Percentiles rank a stretch among this genome's conserved stretches.
These are phyloP conservation scores for Shiraia bambusicola DNA, from an alignment of 2,329 filamentous ascomycete species.

Conservation along the genomic window DNA sequence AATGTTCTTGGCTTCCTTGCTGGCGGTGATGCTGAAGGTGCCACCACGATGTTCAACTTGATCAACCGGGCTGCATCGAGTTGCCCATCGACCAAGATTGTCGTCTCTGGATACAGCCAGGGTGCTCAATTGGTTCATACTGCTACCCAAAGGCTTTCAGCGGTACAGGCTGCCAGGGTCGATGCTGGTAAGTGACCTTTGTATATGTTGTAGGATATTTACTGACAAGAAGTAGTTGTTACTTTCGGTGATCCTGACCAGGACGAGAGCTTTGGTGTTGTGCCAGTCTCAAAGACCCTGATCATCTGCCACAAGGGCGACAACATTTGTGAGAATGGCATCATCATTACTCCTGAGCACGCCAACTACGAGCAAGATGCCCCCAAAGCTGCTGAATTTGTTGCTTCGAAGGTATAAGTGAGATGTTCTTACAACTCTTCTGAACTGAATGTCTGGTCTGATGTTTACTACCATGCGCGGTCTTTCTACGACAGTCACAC, in stretches of 20 bases:
- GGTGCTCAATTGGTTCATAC: constrained; percentile 50
- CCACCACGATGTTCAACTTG: constrained; percentile 44
- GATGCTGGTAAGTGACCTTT: constrained; percentile 18
- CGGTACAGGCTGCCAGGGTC: constrained; percentile 23
- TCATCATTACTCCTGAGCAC: constrained; percentile 27
- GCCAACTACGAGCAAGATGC: constrained; percentile 30
- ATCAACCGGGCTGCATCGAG: constrained; percentile 24
- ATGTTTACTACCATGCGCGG: too few species aligned
- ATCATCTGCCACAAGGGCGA: constrained; percentile 42
- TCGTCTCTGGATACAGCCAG: constrained; percentile 39
- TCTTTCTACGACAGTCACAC: too few species aligned
- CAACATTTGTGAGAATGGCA: constrained; percentile 36
- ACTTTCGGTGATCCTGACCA: constrained; percentile 43
- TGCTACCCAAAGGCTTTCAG: constrained; percentile 38
- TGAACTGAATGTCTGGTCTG: too few species aligned
- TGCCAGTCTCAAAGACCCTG: constrained; percentile 32
- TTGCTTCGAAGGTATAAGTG: constrained; percentile 16
- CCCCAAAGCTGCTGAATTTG: constrained; percentile 25
- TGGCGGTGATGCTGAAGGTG: constrained; percentile 49
- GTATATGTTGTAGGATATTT: neutral
- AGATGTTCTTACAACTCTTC: too few species aligned
- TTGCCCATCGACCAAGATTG: constrained; percentile 35
- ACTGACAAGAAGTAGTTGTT: constrained; percentile 21
- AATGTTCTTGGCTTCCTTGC: constrained; percentile 45
- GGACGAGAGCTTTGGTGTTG: constrained; percentile 31